These are phyloP conservation scores for Chaetomidium leptoderma DNA, from an alignment of 495 filamentous ascomycete genomes.

Conservation along the genomic window DNA sequence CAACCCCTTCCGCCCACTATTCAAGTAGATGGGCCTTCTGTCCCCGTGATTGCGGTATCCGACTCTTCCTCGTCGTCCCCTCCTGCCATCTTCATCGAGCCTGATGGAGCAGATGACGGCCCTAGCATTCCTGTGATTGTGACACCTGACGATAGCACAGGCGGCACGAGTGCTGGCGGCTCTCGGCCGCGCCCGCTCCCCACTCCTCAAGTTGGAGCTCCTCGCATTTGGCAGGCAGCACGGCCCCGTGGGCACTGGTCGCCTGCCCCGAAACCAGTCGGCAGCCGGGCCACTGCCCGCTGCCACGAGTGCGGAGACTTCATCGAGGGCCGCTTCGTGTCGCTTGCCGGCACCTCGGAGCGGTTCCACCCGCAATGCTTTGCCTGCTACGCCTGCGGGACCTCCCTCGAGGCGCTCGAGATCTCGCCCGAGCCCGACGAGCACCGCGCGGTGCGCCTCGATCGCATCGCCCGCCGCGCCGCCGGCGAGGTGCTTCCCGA, in stretches of 20 bases:
- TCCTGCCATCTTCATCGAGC: slow-evolving; percentile 43
- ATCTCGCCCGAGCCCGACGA: slow-evolving; percentile 87
- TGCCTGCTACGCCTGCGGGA: slow-evolving; percentile 80
- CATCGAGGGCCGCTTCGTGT: slow-evolving; percentile 88
- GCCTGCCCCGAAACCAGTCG: slow-evolving; percentile 37
- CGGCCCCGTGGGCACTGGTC: slow-evolving; percentile 47
- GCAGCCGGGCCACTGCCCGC: slow-evolving; percentile 64
- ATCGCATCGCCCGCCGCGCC: slow-evolving; percentile 57
- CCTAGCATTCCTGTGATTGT: slow-evolving; percentile 45
- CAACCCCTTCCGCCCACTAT: slow-evolving; percentile 36
- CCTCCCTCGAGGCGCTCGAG: slow-evolving; percentile 85
- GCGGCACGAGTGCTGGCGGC: slow-evolving; percentile 27
- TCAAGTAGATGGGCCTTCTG: slow-evolving; percentile 35
- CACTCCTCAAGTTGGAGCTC: slow-evolving; percentile 32
- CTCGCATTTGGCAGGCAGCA: slow-evolving; percentile 36
- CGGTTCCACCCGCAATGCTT: slow-evolving; percentile 96
- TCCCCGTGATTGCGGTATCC: slow-evolving; percentile 30
- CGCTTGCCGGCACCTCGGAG: slow-evolving; percentile 57
- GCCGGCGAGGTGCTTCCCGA: slow-evolving; percentile 58
- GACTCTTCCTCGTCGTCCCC: slow-evolving; percentile 28
- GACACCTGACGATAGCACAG: slow-evolving; percentile 36
- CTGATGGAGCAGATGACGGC: slow-evolving; percentile 28
- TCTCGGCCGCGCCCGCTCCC: slow-evolving; percentile 41
- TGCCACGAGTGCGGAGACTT: slow-evolving; percentile 79
- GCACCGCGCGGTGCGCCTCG: slow-evolving; percentile 63